These are phyloP conservation scores for Ceratobasidium sp. DNA, from an alignment of 1,284 basidiomycete genomes.

Conservation along the genomic window DNA sequence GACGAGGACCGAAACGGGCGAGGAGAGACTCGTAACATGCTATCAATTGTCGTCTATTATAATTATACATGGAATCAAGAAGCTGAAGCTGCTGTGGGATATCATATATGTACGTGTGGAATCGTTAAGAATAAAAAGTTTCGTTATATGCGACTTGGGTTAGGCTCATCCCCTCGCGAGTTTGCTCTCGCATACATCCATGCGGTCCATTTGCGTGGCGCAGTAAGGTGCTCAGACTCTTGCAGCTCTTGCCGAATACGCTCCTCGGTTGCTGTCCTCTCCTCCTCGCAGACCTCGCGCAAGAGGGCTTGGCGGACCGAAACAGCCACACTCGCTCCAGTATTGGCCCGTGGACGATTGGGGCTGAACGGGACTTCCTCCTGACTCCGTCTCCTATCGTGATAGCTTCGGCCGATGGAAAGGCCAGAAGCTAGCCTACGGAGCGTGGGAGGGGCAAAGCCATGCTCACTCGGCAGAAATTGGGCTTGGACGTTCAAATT, in stretches of 20 bases:
- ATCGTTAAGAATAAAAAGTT: not conserved
- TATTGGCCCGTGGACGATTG: constrained; percentile 25
- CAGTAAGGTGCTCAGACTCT: constrained; percentile 27
- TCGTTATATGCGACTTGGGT: not conserved
- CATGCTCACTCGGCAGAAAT: constrained; percentile 4
- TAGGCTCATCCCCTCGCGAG: not conserved
- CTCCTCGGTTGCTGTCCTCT: constrained; percentile 24
- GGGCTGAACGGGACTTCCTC: constrained; percentile 5
- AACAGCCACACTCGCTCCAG: constrained; percentile 14
- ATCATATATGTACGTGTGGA: not conserved
- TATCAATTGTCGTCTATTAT: constrained; percentile 24
- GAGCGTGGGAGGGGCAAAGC: constrained; percentile 22
- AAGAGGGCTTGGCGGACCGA: constrained; percentile 22
- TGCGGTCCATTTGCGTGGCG: constrained; percentile 29
- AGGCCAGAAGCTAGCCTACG: constrained; percentile 14
- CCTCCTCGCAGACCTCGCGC: constrained; percentile 31
- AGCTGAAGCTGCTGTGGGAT: not conserved
- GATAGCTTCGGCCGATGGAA: constrained; percentile 5
- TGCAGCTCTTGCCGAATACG: constrained; percentile 32
- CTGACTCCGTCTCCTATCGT: constrained; percentile 14
- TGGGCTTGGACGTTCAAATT: constrained; percentile 33
- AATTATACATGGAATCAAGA: constrained; percentile 13
- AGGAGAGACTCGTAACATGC: constrained; percentile 42
- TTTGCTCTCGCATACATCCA: constrained; percentile 30
- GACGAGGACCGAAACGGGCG: constrained; percentile 43